These are phyloP conservation scores for Starmerella riodocensis DNA, from an alignment of 805 yeast species.

Conservation along the genomic window DNA sequence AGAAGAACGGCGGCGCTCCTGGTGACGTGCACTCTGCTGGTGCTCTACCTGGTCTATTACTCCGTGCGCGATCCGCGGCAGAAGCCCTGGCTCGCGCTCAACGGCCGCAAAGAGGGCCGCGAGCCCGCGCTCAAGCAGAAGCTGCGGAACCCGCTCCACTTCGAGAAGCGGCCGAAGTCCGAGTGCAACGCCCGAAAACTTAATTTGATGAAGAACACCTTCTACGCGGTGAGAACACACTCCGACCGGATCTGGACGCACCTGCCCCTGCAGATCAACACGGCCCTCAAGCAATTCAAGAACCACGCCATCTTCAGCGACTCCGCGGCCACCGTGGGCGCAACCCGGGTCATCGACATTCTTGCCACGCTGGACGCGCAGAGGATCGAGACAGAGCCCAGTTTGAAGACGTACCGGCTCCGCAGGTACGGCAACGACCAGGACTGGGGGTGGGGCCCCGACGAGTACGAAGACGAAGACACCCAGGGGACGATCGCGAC, in stretches of 20 bases:
- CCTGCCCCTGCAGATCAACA: slow-evolving; percentile 27
- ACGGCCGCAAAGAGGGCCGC: too few relatives aligned
- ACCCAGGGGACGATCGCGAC: slow-evolving; percentile 22
- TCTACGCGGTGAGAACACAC: slow-evolving; percentile 2
- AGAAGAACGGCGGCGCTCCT: too few relatives aligned
- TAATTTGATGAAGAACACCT: background rate
- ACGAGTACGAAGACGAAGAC: slow-evolving; percentile 5
- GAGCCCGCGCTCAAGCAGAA: slow-evolving; percentile 10
- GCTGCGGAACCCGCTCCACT: slow-evolving; percentile 4
- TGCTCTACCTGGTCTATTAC: too few relatives aligned
- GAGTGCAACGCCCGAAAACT: background rate
- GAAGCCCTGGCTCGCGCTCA: too few relatives aligned
- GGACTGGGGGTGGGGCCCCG: slow-evolving; percentile 19
- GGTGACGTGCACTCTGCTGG: too few relatives aligned
- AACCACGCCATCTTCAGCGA: slow-evolving; percentile 29
- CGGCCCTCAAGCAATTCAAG: slow-evolving; percentile 27
- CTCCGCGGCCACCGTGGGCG: slow-evolving; percentile 24
- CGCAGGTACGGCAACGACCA: slow-evolving; percentile 20
- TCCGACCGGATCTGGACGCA: slow-evolving; percentile 8
- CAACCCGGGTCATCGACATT: slow-evolving; percentile 26
- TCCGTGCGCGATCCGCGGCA: too few relatives aligned
- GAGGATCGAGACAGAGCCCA: slow-evolving; percentile 13
- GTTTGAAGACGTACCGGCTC: slow-evolving; percentile 21
- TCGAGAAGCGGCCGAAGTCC: background rate
- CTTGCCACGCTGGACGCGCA: slow-evolving; percentile 21